Conservation (phyloP, 1,139 yeast species). For the Yamadazyma diospyri region DNA sequence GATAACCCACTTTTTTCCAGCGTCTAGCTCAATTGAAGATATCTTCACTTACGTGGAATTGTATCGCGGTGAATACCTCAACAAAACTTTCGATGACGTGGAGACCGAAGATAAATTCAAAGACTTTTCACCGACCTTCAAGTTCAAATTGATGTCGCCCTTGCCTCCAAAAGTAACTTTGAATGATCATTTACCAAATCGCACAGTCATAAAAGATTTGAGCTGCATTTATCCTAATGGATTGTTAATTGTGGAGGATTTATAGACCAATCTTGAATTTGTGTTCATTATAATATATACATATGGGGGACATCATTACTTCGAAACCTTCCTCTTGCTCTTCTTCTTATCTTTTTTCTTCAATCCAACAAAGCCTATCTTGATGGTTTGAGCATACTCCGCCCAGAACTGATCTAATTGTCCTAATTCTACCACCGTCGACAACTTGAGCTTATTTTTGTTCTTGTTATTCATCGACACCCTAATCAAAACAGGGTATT, state of each 20-base stretch:
- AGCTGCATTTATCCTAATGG: slow-evolving; percentile 43
- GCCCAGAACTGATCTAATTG: slow-evolving; percentile 66
- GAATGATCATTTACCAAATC: slow-evolving; percentile 20
- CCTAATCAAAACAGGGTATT: slow-evolving; percentile 52
- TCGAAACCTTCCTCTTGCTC: slow-evolving; percentile 38
- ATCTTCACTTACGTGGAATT: slow-evolving; percentile 58
- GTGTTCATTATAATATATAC: slow-evolving; percentile 1
- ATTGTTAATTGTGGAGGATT: slow-evolving; percentile 35
- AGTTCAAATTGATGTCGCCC: slow-evolving; percentile 35
- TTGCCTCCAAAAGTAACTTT: slow-evolving; percentile 37
- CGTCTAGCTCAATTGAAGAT: slow-evolving; percentile 47
- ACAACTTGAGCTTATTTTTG: slow-evolving; percentile 47
- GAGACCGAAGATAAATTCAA: slow-evolving; percentile 17
- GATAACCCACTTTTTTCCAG: slow-evolving; percentile 45
- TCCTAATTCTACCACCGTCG: slow-evolving; percentile 60
- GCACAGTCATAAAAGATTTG: slow-evolving; percentile 24
- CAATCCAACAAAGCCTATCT: slow-evolving; percentile 53
- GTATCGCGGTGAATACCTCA: slow-evolving; percentile 28
- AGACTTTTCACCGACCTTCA: slow-evolving; percentile 24
- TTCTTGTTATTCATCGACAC: slow-evolving; percentile 42
- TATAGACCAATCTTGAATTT: slow-evolving; percentile 2
- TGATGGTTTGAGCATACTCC: slow-evolving; percentile 60
- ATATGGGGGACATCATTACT: slow-evolving; percentile 9
- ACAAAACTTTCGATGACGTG: slow-evolving; percentile 30
- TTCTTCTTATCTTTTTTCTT: slow-evolving; percentile 52